Conservation (phyloP, 176 grass and related monocot species). For the Thinopyrum elongatum region DNA sequence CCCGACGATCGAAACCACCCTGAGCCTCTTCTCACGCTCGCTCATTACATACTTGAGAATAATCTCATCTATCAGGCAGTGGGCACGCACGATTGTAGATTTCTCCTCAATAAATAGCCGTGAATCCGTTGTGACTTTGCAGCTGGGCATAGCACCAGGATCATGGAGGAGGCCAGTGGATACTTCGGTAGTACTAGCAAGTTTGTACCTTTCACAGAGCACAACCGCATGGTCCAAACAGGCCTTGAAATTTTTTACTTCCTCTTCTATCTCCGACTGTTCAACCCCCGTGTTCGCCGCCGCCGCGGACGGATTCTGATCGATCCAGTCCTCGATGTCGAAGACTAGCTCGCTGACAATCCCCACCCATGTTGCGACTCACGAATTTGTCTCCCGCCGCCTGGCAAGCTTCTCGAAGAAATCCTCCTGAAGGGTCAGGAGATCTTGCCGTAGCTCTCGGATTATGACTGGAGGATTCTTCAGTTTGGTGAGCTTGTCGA, state of each 20-base stretch:
- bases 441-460: not conserved
- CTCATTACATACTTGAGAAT: not conserved
- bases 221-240: not conserved
- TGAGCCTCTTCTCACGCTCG: not conserved
- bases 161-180: not conserved
- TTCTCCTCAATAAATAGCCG: not conserved
- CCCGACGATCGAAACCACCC: not conserved
- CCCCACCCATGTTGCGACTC: not conserved
- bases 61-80: not conserved
- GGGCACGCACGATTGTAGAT: not conserved
- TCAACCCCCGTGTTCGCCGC: not conserved
- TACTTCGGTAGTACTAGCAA: not conserved
- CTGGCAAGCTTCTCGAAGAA: not conserved
- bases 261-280: not conserved
- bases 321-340: not conserved
- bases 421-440: not conserved
- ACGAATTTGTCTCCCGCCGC: not conserved
- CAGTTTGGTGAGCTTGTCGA: not conserved
- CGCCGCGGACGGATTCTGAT: not conserved
- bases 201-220: not conserved
- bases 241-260: not conserved
- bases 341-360: not conserved
- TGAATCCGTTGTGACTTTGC: not conserved
- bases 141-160: not conserved
- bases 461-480: not conserved